phyloP scores from a whole-genome alignment of 2,329 filamentous ascomycete genomes.

The Exophiala calicioides region DNA sequence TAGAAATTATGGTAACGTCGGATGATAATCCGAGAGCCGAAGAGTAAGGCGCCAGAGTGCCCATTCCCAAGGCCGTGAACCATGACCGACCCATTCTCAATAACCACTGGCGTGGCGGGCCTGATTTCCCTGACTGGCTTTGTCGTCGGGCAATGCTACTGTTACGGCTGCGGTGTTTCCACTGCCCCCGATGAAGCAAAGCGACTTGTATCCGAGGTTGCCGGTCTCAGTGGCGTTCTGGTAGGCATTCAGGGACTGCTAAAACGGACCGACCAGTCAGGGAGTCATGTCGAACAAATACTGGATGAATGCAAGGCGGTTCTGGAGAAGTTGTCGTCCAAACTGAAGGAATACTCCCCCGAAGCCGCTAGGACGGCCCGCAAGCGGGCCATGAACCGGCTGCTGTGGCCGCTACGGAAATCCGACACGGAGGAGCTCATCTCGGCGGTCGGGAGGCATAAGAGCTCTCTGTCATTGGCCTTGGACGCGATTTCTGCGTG shows the following conservation, averaged over 20 bases:
- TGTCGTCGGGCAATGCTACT: conserved; percentile 22
- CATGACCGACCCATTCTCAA: conserved; percentile 35
- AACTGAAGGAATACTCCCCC: conserved; percentile 10
- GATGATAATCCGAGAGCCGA: too few species aligned
- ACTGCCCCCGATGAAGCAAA: conserved; percentile 22
- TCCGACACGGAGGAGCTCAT: conserved; percentile 19
- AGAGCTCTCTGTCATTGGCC: conserved; percentile 17
- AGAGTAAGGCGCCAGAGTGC: too few species aligned
- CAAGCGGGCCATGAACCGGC: conserved; percentile 9
- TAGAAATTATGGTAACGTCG: too few species aligned
- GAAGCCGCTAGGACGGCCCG: conserved; percentile 2
- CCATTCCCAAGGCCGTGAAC: too few species aligned
- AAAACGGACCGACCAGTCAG: conserved; percentile 6
- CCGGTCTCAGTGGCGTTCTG: conserved; percentile 21
- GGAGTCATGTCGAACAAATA: conserved; percentile 4
- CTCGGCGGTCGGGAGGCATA: conserved; percentile 16
- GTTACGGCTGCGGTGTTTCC: conserved; percentile 23
- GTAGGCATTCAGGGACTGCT: conserved; percentile 19
- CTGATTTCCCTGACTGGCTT: conserved; percentile 15
- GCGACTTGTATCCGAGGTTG: conserved; percentile 18
- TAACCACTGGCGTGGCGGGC: conserved; percentile 35
- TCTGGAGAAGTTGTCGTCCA: conserved; percentile 8
- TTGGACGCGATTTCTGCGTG: conserved; percentile 18
- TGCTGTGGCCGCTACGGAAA: conserved; percentile 22
- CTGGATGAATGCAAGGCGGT: conserved; percentile 10